These are phyloP conservation scores for Asterionellopsis glacialis DNA, from an alignment of 108 stramenopile species.

Conservation along the genomic window DNA sequence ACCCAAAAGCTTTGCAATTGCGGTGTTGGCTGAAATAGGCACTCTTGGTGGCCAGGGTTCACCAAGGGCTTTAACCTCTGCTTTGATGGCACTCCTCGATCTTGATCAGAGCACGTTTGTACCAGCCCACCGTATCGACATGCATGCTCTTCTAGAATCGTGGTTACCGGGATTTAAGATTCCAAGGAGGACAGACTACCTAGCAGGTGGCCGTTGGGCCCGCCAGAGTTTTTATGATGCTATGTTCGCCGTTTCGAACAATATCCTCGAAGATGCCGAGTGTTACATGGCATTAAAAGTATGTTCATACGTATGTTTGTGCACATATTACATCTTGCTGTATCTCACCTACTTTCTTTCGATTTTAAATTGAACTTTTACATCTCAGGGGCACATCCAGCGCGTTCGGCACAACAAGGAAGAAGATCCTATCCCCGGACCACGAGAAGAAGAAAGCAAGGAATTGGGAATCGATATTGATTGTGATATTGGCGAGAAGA, in stretches of 20 bases:
- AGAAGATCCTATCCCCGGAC: conserved; percentile 66
- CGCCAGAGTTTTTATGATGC: conserved; percentile 88
- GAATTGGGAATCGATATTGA: not conserved
- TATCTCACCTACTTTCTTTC: not conserved
- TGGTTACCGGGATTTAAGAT: conserved; percentile 85
- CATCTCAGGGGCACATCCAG: conserved; percentile 47
- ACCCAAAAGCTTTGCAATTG: conserved; percentile 74
- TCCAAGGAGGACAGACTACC: conserved; percentile 79
- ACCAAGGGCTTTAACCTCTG: conserved; percentile 74
- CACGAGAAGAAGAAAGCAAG: conserved; percentile 20
- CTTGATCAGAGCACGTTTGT: conserved; percentile 84
- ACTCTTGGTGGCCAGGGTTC: conserved; percentile 59
- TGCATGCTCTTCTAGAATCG: conserved; percentile 73
- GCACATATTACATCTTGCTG: not conserved
- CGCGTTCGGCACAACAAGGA: conserved; percentile 65
- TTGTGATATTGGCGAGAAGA: not conserved
- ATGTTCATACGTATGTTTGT: not conserved
- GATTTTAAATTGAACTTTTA: not conserved
- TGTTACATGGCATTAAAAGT: conserved; percentile 70
- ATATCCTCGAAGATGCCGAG: conserved; percentile 83
- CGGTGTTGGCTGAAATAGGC: conserved; percentile 85
- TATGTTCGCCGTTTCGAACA: conserved; percentile 62
- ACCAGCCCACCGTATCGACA: conserved; percentile 63
- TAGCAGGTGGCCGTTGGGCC: conserved; percentile 89
- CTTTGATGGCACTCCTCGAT: conserved; percentile 71